Percentiles rank a stretch among this genome's conserved stretches.
phyloP scores from a whole-genome alignment of 164 flowering plant genomes.

The Annona cherimola region DNA sequence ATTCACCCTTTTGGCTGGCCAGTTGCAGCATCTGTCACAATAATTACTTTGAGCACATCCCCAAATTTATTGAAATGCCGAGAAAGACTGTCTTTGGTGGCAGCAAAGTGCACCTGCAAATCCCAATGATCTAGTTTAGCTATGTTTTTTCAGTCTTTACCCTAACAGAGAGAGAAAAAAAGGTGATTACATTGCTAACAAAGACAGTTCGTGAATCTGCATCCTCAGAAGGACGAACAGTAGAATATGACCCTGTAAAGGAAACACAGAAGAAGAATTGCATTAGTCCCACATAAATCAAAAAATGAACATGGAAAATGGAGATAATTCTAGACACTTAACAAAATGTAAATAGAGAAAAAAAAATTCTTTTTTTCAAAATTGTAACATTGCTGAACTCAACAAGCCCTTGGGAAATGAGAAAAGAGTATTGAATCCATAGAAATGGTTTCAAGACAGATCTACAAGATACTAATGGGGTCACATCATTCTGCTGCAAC shows the following conservation, averaged over 20 bases:
- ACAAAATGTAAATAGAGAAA: not conserved
- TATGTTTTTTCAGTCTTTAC: not conserved
- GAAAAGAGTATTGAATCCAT: no score
- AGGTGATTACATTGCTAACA: slow-evolving; percentile 67
- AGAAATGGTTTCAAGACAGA: no score
- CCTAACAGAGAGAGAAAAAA: not conserved
- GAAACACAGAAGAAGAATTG: slow-evolving; percentile 6
- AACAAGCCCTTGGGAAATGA: no score
- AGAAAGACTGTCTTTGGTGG: slow-evolving; percentile 87
- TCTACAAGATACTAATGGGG: no score
- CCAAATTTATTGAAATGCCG: slow-evolving; percentile 92
- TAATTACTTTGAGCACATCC: slow-evolving; percentile 78
- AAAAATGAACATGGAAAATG: not conserved
- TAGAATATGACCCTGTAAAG: slow-evolving; percentile 47
- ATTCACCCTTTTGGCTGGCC: slow-evolving; percentile 87
- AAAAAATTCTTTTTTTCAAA: no score
- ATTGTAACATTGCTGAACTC: no score
- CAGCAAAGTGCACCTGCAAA: slow-evolving; percentile 91
- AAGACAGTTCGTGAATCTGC: slow-evolving; percentile 81
- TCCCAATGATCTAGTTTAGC: not conserved
- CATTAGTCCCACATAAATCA: not conserved
- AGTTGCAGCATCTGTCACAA: slow-evolving; percentile 76
- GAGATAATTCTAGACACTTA: not conserved
- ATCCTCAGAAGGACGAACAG: slow-evolving; percentile 61
- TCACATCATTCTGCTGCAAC: no score